Percentiles rank a stretch among this genome's conserved stretches.
These are phyloP conservation scores for Euphorbia pulcherrima DNA, from an alignment of 345 rosid species.

Conservation along the genomic window DNA sequence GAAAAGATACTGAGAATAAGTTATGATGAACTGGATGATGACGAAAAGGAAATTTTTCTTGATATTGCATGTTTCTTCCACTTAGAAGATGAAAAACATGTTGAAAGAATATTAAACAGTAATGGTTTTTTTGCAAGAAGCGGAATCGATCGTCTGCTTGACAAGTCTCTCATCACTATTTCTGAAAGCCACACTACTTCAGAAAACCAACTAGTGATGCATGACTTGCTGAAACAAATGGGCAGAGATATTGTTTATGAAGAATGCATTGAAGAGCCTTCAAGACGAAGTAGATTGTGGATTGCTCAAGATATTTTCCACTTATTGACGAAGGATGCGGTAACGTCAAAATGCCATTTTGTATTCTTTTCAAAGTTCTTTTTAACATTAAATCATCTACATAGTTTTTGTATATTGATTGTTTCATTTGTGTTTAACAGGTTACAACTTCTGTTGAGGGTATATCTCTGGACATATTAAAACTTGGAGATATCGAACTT, in stretches of 20 bases:
- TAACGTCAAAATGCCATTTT: not conserved
- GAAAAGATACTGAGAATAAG: not conserved
- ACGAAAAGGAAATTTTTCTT: conserved; percentile 12
- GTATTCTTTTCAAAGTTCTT: not conserved
- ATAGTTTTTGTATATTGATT: not conserved
- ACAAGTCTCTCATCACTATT: conserved; percentile 4
- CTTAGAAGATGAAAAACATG: not conserved
- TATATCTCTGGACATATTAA: not conserved
- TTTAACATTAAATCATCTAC: not conserved
- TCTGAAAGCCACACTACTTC: not conserved
- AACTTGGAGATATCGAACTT: not conserved
- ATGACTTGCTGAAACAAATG: conserved; percentile 5
- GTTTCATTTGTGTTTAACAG: not conserved
- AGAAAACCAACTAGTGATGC: not conserved
- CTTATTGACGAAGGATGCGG: not conserved
- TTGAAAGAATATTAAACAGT: not conserved
- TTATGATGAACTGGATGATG: not conserved
- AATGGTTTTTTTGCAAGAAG: not conserved
- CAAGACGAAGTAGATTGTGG: not conserved
- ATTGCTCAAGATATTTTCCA: not conserved
- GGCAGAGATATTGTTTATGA: not conserved
- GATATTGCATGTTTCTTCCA: conserved; percentile 18
- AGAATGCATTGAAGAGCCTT: not conserved
- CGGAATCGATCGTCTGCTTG: conserved; percentile 1
- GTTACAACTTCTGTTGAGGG: not conserved